Base-by-base conservation (phyloP, 768 basidiomycete species). In the Cyathus striatus region DNA sequence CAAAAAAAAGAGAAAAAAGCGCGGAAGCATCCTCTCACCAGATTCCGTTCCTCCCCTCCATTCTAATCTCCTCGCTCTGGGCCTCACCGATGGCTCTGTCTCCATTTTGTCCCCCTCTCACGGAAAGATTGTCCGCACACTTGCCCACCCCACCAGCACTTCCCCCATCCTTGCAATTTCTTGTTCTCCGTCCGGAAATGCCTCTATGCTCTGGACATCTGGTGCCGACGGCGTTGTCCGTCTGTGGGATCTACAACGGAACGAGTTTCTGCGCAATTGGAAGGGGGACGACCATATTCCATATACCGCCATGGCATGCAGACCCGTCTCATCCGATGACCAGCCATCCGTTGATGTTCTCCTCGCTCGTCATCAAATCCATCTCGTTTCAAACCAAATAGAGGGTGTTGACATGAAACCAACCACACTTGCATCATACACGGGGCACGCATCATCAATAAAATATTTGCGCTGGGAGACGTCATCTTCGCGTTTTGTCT, bases 391-490 rank as follows among this genome's bases (percentile, higher is more conserved):
- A 13, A 50, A 59, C 23, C 48, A 59, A 20, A 43, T 58, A 40
- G 43, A 50, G 39, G 40, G 44, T 36, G 45, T 42, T 23, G 58
- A 58, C 24, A 42, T 64, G 37, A 58, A 68, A 25, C 44, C 63
- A 14, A 65, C 65, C 53, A 75, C 72, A 57, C 27, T 73, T 5
- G 70, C 75, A 3, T 69, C 70, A 9, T 83, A 83, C 48, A 81
- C 77, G 16, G 84, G 84, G 0, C 84, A 86, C 51, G 78, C 80
- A 3, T 81, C 83, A 17, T 62, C 73, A 6, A 64, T 81, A 46
- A 73, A 65, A 47, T 59, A 61, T 22, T 52, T 82, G 10, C 66
- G 68, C 42, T 85, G 81, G 81, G 73, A 73, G 40, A 56, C 53
- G 10, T 66, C 68, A 13, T 57, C 63, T 45, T 52, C 55, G 22